Evolutionary conservation across 1,284 basidiomycete species (phyloP), one percentile per base, ranked within the genome.

Genomic region (Stereum hirsutum): DNA sequence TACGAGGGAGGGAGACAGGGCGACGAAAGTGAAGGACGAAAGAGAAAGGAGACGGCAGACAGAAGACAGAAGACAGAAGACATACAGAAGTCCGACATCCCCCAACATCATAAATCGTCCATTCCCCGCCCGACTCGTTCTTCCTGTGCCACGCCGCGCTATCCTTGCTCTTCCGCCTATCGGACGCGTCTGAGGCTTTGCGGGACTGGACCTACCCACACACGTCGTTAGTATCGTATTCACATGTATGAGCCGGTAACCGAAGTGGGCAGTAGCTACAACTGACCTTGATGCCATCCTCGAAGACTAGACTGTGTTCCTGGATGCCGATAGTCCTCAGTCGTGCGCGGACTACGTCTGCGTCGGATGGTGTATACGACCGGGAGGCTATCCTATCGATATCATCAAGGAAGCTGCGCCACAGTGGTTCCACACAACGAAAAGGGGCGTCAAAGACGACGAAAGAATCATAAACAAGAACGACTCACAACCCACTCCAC

Each of bases 61-160:
- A n/a, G n/a, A n/a, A n/a, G n/a, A n/a, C n/a, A n/a, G n/a, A n/a
- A n/a, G n/a, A n/a, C n/a, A n/a, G 15, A n/a, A 21, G 11, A 60
- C 73, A 55, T 49, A 83, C 81, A 54, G 71, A 76, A 43, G 75
- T 79, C 44, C 79, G 66, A 27, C 79, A 75, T 12, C 82, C 83
- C 17, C 82, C 82, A 40, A 88, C 80, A 55, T 86, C 83, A 56
- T 81, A 88, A 49, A 88, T 66, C 44, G 74, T 59, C 78, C 80
- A 83, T 54, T 81, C 73, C 50, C 69, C 66, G 19, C 70, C 64
- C 54, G 67, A 23, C 25, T 11, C 19, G 30, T 14, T 24, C 37
- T 45, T 12, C 24, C 21, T 35, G 14, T 21, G 17, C 33, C 33
- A 35, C 15, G 17, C 14, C 14, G 33, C 15, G 11, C 33, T 20